Evolutionary conservation across 345 rosid genomes (phyloP).

Genomic region (Reutealis trisperma): DNA sequence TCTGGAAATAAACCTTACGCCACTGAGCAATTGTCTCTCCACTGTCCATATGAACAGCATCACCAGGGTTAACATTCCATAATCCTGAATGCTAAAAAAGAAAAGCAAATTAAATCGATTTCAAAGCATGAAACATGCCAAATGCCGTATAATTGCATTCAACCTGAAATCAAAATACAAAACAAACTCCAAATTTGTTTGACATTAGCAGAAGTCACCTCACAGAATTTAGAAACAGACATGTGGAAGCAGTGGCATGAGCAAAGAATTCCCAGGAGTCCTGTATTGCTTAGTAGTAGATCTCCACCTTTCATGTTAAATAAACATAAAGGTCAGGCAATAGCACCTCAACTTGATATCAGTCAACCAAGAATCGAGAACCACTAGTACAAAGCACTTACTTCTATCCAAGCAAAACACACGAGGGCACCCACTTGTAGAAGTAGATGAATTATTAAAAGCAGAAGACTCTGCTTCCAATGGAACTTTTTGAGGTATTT

Average conservation of each 20-base stretch:
- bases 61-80: conserved; percentile 44
- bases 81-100: conserved; percentile 51
- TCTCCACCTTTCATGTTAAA: conserved; percentile 41
- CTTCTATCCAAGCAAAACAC: conserved; percentile 47
- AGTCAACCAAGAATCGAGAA: not conserved
- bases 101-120: conserved; percentile 10
- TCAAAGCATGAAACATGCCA: not conserved
- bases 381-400: conserved; percentile 29
- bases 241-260: conserved; percentile 50
- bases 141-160: not conserved
- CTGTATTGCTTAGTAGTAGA: conserved; percentile 54
- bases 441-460: conserved; percentile 22
- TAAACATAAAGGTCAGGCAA: conserved; percentile 15
- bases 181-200: conserved; percentile 1
- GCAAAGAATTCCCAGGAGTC: conserved; percentile 49
- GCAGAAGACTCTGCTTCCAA: conserved; percentile 24
- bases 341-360: not conserved
- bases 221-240: conserved; percentile 53
- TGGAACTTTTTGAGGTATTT: conserved; percentile 19
- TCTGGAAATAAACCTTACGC: conserved; percentile 48
- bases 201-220: conserved; percentile 38
- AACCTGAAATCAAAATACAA: not conserved
- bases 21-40: conserved; percentile 54
- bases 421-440: conserved; percentile 35
- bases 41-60: conserved; percentile 48